Base-by-base conservation (phyloP, 208 protist species). In the Leishmania braziliensis region DNA sequence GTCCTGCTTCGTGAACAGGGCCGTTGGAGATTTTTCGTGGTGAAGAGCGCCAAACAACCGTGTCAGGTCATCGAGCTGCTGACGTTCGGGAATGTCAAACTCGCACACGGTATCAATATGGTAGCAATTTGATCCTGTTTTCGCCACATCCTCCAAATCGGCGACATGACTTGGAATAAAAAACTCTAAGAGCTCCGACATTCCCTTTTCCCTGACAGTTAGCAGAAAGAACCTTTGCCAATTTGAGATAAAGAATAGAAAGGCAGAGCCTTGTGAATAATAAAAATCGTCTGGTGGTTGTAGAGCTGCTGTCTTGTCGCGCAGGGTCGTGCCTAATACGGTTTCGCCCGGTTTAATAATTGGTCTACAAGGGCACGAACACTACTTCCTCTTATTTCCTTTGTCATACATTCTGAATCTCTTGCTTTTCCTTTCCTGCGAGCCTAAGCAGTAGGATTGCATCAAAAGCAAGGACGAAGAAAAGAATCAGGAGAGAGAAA, bases 11-110 rank as follows among this genome's bases (percentile, higher is more conserved):
- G 89, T 88, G 68, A 97, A 97, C 12, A 97, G 83, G 2, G 93
- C 92, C 0, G 93, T 97, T 0, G 93, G 93, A 9, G 91, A 95
- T 83, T 95, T 97, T 84, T 97, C 93, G 46, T 91, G 86, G 76
- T 93, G 86, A 33, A 97, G 78, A 1, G 87, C 89, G 75, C 95
- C 93, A 80, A 97, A 97, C 50, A 97, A 68, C 2, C 92, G 82
- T 36, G 90, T 95, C 53, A 97, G 80, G 79, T 97, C 93, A 66
- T 97, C 93, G 23, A 97, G 86, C 71, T 97, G 93, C 65, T 97
- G 93, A 9, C 84, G 63, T 29, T 82, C 80, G 16, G 90, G 88
- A 23, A 97, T 84, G 69, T 97, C 90, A 84, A 97, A 95, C 39
- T 97, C 93, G 75, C 86, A 83, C 14, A 81, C 43, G 33, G 88